phyloP scores from a whole-genome alignment of 805 yeast genomes.

The Spathaspora gorwiae region DNA sequence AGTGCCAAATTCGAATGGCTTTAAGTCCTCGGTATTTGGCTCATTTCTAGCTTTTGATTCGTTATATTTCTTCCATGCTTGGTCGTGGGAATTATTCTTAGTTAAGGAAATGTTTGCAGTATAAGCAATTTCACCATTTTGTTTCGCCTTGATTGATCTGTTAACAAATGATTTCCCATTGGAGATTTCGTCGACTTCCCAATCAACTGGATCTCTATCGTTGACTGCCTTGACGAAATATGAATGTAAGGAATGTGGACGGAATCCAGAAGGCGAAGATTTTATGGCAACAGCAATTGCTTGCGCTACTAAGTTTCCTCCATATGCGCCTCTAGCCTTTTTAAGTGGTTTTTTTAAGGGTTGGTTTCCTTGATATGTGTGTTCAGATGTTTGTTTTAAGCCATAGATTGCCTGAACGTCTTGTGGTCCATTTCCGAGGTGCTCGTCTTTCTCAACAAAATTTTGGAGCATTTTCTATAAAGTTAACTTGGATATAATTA shows the following conservation, averaged over 20 bases:
- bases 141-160: conserved; percentile 26
- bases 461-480: not conserved
- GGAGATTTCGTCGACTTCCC: conserved; percentile 30
- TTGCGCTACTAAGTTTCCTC: conserved; percentile 33
- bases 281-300: conserved; percentile 28
- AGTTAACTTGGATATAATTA: too few relatives aligned
- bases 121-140: conserved; percentile 26
- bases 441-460: not conserved
- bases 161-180: conserved; percentile 34
- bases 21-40: conserved; percentile 12
- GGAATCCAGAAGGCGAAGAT: conserved; percentile 23
- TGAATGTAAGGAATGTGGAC: conserved; percentile 40
- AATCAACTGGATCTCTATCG: conserved; percentile 24
- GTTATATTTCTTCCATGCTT: conserved; percentile 11
- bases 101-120: conserved; percentile 34
- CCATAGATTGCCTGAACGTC: conserved; percentile 13
- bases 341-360: conserved; percentile 22
- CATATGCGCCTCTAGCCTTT: conserved; percentile 25
- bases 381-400: conserved; percentile 12
- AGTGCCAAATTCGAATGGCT: conserved; percentile 30
- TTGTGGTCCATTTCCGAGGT: not conserved
- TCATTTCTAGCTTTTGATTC: conserved; percentile 16
- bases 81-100: conserved; percentile 21
- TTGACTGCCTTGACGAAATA: conserved; percentile 37
- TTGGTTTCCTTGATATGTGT: conserved; percentile 10